Evolutionary conservation across 352 stramenopile genomes (phyloP), one percentile per base, ranked within the genome.

Genomic region (Bremia lactucae): DNA sequence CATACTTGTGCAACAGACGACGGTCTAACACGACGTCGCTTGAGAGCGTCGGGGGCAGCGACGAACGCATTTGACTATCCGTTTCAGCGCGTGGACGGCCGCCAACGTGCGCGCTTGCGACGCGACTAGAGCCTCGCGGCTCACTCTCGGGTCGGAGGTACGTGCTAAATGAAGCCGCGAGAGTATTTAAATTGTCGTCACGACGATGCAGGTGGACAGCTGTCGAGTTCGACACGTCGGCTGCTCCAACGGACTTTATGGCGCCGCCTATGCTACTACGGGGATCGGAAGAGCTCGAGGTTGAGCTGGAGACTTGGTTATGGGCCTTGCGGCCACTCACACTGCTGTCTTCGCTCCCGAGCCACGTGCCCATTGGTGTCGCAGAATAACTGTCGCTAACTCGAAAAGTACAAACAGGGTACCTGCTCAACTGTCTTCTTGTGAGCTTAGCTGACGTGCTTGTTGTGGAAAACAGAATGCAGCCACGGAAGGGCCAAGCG

Each of bases 1-100:
- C 73, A 49, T 84, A 88, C 39, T 83, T 72, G 4, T 82, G 66
- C 11, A 88, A 46, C 36, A 88, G 52, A 3, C 68, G 67, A 0
- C 74, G 72, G 42, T 87, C 74, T 31, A 87, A 35, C 24, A 79
- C 68, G 24, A 74, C 52, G 18, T 55, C 46, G 33, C 34, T 46
- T 1, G 50, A 49, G 18, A 71, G 58, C 14, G 53, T 60, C 2
- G 57, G 58, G 0, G 61, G 61, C 31, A 71, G 50, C 6, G 62
- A 72, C 36, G 62, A 52, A 9, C 57, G 62, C 49, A 60, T 46
- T 18, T 62, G 41, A 31, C 43, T 62, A 36, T 57, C 52, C 25
- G 56, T 70, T 36, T 65, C 61, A 8, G 56, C 61, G 22, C 61
- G 61, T 8, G 56, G 45, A 8, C 56, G 52, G 4, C 46, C 53